These are phyloP conservation scores for Aurantiochytrium sp. DNA, from an alignment of 108 stramenopile genomes.

Conservation along the genomic window DNA sequence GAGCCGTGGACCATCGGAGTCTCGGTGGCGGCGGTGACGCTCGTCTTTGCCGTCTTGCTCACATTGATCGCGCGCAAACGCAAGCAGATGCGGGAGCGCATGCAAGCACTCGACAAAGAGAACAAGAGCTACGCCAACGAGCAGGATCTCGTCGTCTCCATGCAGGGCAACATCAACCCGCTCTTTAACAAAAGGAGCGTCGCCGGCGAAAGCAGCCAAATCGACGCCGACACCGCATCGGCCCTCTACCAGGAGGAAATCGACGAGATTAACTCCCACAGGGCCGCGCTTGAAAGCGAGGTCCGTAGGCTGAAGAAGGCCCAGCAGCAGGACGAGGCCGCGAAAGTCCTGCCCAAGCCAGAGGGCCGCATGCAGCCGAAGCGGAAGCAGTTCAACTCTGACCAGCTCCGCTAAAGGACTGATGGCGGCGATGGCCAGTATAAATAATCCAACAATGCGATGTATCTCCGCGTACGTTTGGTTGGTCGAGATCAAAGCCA, in stretches of 20 bases:
- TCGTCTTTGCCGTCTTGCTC: neutral
- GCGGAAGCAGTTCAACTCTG: neutral
- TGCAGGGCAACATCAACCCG: neutral
- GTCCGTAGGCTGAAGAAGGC: neutral
- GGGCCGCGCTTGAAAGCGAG: neutral
- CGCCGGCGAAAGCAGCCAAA: neutral
- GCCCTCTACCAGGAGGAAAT: neutral
- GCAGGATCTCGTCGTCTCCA: neutral
- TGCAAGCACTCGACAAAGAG: neutral
- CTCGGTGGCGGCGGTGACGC: neutral
- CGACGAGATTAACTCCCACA: neutral
- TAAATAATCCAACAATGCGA: no score
- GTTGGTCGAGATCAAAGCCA: no score
- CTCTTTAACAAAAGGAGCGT: neutral
- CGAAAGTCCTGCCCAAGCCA: neutral
- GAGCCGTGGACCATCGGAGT: neutral
- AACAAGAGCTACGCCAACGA: constrained; percentile 24
- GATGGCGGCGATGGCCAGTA: no score
- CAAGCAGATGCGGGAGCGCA: neutral
- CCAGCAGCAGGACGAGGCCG: neutral
- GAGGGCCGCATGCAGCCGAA: neutral
- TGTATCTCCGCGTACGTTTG: no score
- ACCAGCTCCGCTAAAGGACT: neutral
- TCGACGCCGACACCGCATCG: neutral
- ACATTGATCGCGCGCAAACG: neutral